These are phyloP conservation scores for Microdochium nivale DNA, from an alignment of 2,329 filamentous ascomycete species.

Conservation along the genomic window DNA sequence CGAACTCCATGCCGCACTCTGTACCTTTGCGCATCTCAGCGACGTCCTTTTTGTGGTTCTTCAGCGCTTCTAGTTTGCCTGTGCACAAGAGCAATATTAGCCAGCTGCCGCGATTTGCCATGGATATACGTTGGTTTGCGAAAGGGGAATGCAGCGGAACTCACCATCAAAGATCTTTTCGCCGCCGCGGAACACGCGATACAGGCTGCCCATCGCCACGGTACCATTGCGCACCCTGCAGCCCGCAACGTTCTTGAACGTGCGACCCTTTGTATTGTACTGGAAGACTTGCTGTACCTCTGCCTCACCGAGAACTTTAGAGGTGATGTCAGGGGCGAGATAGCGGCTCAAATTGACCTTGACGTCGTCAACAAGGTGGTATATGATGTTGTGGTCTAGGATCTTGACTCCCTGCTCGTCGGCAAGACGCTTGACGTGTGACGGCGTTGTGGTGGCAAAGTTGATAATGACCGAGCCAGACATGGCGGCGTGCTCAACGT, in stretches of 20 bases:
- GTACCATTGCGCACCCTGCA: conserved; percentile 79
- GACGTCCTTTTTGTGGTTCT: conserved; percentile 88
- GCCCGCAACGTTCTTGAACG: conserved; percentile 71
- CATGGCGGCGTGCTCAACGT: conserved; percentile 77
- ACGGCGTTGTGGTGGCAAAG: conserved; percentile 70
- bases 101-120: background rate
- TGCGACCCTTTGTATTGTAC: conserved; percentile 67
- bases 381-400: conserved; percentile 80
- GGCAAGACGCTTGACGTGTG: conserved; percentile 60
- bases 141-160: conserved; percentile 21
- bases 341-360: conserved; percentile 59
- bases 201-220: conserved; percentile 53
- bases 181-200: conserved; percentile 63
- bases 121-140: background rate
- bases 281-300: conserved; percentile 77
- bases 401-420: conserved; percentile 65
- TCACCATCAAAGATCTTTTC: conserved; percentile 74
- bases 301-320: conserved; percentile 76
- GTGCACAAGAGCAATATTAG: background rate
- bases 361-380: conserved; percentile 67
- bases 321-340: conserved; percentile 57
- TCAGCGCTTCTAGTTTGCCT: conserved; percentile 76
- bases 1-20: conserved; percentile 89
- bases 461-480: conserved; percentile 72
- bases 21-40: conserved; percentile 80